Conservation (phyloP, 192 early-diverging fungal genomes). For the Chytriomyces confervae region DNA sequence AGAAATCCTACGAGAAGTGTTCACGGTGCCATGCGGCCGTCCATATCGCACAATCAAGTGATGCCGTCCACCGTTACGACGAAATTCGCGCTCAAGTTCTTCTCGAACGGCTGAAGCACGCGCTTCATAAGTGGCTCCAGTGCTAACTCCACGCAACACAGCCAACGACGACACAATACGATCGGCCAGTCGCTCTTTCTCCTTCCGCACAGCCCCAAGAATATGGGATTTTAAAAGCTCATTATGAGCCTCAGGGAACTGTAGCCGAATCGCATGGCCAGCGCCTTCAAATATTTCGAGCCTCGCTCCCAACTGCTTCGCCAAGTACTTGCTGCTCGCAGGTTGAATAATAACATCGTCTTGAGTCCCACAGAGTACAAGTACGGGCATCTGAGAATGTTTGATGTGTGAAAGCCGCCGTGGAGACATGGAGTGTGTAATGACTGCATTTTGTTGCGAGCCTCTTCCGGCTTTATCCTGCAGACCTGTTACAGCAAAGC, state of each 20-base stretch:
- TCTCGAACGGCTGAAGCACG: slow-evolving; percentile 14
- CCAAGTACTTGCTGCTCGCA: slow-evolving; percentile 44
- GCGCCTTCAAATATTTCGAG: slow-evolving; percentile 45
- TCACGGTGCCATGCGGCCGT: neutral
- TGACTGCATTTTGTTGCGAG: slow-evolving; percentile 43
- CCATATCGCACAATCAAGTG: slow-evolving; percentile 21
- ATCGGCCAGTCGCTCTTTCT: slow-evolving; percentile 15
- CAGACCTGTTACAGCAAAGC: slow-evolving; percentile 34
- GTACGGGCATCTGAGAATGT: slow-evolving; percentile 40
- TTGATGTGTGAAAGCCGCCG: slow-evolving; percentile 39
- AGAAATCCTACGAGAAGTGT: neutral
- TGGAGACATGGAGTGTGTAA: slow-evolving; percentile 41
- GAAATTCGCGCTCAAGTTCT: slow-evolving; percentile 26
- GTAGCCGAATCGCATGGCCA: slow-evolving; percentile 45
- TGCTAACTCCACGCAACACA: slow-evolving; percentile 8
- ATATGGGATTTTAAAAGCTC: slow-evolving; percentile 33
- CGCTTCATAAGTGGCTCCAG: slow-evolving; percentile 4
- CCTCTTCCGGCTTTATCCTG: slow-evolving; percentile 38
- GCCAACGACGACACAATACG: slow-evolving; percentile 12
- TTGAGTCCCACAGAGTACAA: slow-evolving; percentile 47
- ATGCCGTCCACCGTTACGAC: slow-evolving; percentile 30
- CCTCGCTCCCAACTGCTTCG: slow-evolving; percentile 34
- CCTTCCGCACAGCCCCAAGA: slow-evolving; percentile 24
- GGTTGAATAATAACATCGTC: slow-evolving; percentile 52
- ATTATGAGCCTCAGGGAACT: slow-evolving; percentile 37